These are phyloP conservation scores for Aaosphaeria arxii DNA, from an alignment of 2,329 filamentous ascomycete species.

Conservation along the genomic window DNA sequence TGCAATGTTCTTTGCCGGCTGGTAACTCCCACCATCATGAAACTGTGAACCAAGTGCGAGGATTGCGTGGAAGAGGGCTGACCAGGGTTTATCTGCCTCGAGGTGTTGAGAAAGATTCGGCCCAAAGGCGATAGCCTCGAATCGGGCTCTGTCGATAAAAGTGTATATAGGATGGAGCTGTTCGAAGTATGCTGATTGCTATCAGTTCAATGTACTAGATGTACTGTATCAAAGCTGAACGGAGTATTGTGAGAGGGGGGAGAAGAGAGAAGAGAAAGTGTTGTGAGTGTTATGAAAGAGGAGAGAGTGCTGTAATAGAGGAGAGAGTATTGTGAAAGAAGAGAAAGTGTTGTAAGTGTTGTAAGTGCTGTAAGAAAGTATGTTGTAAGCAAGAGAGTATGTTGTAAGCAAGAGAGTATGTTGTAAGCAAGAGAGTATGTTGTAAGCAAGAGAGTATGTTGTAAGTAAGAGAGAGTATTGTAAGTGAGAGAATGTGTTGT, in stretches of 20 bases:
- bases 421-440: no score
- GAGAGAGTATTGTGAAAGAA: no score
- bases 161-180: conserved; percentile 41
- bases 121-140: conserved; percentile 31
- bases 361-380: no score
- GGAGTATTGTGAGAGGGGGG: conserved; percentile 7
- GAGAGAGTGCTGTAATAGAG: no score
- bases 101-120: conserved; percentile 22
- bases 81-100: conserved; percentile 29
- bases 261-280: no score
- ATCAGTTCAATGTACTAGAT: neutral
- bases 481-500: no score
- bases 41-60: conserved; percentile 41
- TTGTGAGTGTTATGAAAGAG: no score
- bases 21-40: conserved; percentile 35
- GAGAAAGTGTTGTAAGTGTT: no score
- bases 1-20: conserved; percentile 37
- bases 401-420: no score
- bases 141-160: conserved; percentile 38
- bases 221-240: neutral
- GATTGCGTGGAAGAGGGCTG: conserved; percentile 38
- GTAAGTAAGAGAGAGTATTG: no score
- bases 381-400: no score
- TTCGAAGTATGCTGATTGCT: conserved; percentile 37
- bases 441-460: no score